Conservation (phyloP, 2,329 filamentous ascomycete genomes). For the Fusarium sp. region DNA sequence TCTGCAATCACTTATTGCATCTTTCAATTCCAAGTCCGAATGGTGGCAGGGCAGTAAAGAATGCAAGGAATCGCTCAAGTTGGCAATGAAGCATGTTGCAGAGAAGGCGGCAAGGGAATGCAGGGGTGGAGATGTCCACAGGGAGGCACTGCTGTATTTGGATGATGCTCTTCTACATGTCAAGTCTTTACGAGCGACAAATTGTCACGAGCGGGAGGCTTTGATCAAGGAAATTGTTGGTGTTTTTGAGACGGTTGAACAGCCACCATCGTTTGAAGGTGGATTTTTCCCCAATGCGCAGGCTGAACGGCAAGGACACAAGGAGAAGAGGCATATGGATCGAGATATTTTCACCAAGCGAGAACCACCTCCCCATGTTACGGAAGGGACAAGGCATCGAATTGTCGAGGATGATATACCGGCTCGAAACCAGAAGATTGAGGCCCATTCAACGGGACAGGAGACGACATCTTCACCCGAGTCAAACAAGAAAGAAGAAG, state of each 20-base stretch:
- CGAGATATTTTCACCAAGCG: constrained; percentile 14
- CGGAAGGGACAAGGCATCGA: constrained; percentile 15
- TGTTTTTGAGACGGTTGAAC: constrained; percentile 34
- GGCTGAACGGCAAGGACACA: constrained; percentile 8
- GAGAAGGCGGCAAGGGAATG: constrained; percentile 35
- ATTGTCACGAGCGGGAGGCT: constrained; percentile 29
- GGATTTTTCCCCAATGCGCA: constrained; percentile 18
- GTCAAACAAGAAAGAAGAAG: constrained; percentile 20
- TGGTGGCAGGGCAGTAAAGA: constrained; percentile 51
- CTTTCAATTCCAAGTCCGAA: constrained; percentile 45
- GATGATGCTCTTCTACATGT: constrained; percentile 38
- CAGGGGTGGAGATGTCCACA: constrained; percentile 33
- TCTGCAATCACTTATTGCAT: constrained; percentile 45
- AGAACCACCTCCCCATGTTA: constrained; percentile 4
- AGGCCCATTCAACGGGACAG: constrained; percentile 3
- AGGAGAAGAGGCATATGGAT: constrained; percentile 15
- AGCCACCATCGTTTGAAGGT: constrained; percentile 21
- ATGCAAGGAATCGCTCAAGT: constrained; percentile 52
- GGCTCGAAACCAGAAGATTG: constrained; percentile 3
- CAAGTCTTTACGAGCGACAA: constrained; percentile 35
- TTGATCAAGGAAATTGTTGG: constrained; percentile 31
- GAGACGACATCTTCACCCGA: constrained; percentile 17
- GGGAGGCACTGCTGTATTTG: constrained; percentile 36
- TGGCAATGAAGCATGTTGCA: constrained; percentile 49
- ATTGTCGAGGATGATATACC: constrained; percentile 5